A percentile compares a stretch with the other conserved stretches of the same genome.
Conservation (phyloP, 331 rosid genomes). For the Pyrus hybrid region DNA sequence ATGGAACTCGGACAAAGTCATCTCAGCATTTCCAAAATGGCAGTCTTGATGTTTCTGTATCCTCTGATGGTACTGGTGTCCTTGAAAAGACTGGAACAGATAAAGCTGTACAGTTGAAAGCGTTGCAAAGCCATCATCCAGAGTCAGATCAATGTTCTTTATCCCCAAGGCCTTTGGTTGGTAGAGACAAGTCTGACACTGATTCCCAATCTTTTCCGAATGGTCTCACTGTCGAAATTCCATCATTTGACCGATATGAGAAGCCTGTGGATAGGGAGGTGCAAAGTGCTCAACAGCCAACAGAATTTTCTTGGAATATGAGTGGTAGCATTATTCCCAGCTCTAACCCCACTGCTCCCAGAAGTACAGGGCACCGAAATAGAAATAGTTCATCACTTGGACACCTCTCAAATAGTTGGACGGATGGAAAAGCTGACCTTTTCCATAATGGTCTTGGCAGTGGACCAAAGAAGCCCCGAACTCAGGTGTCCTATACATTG, state of each 20-base stretch:
- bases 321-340: conserved; percentile 50
- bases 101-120: conserved; percentile 17
- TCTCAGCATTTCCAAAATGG: conserved; percentile 25
- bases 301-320: conserved; percentile 48
- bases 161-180: conserved; percentile 22
- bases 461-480: conserved; percentile 88
- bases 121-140: conserved; percentile 27
- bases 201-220: conserved; percentile 38
- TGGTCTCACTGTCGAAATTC: conserved; percentile 50
- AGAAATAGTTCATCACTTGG: conserved; percentile 50
- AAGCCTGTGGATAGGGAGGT: conserved; percentile 41
- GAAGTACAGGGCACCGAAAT: conserved; percentile 72
- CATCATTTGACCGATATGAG: conserved; percentile 50
- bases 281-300: conserved; percentile 38
- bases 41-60: conserved; percentile 17
- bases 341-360: conserved; percentile 77
- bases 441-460: conserved; percentile 57
- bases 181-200: conserved; percentile 31
- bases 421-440: conserved; percentile 56
- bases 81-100: conserved; percentile 25
- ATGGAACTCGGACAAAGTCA: conserved; percentile 8
- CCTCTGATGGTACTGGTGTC: conserved; percentile 25
- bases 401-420: conserved; percentile 49
- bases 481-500: conserved; percentile 76
- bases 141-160: conserved; percentile 23